These are phyloP conservation scores for Coemansia pectinata DNA, from an alignment of 192 early-diverging fungal species.

Conservation along the genomic window DNA sequence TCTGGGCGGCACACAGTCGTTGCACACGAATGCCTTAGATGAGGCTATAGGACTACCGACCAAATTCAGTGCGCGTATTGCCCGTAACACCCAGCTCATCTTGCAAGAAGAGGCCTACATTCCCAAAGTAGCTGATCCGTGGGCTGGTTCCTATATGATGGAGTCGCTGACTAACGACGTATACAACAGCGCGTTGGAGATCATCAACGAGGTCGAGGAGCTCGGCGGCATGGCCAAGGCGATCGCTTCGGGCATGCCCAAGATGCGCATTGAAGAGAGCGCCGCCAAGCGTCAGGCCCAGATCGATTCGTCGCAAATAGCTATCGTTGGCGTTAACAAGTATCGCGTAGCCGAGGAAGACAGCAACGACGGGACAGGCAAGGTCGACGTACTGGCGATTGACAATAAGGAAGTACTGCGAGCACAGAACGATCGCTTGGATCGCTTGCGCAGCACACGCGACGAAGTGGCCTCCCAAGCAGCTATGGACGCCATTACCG, in stretches of 20 bases:
- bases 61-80: constrained; percentile 81
- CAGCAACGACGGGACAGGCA: constrained; percentile 10
- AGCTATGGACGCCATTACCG: constrained; percentile 65
- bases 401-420: constrained; percentile 78
- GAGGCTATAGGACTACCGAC: constrained; percentile 89
- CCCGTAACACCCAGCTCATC: constrained; percentile 89
- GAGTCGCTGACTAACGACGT: constrained; percentile 83
- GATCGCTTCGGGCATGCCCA: constrained; percentile 85
- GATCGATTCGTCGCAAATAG: constrained; percentile 84
- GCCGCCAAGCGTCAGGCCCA: constrained; percentile 86
- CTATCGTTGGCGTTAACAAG: constrained; percentile 92
- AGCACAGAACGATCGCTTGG: constrained; percentile 68
- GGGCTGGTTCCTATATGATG: constrained; percentile 94
- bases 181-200: constrained; percentile 65
- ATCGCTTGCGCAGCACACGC: constrained; percentile 57
- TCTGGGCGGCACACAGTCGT: constrained; percentile 87
- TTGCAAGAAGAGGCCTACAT: constrained; percentile 86
- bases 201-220: constrained; percentile 78
- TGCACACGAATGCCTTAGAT: constrained; percentile 91
- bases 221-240: constrained; percentile 93
- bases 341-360: constrained; percentile 68
- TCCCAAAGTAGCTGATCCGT: constrained; percentile 87
- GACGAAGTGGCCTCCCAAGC: constrained; percentile 57
- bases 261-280: constrained; percentile 84
- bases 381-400: constrained; percentile 68